Evolutionary conservation across 306 rosid species (phyloP), one percentile per base, ranked within the genome.

Genomic region (Corylus avellana): DNA sequence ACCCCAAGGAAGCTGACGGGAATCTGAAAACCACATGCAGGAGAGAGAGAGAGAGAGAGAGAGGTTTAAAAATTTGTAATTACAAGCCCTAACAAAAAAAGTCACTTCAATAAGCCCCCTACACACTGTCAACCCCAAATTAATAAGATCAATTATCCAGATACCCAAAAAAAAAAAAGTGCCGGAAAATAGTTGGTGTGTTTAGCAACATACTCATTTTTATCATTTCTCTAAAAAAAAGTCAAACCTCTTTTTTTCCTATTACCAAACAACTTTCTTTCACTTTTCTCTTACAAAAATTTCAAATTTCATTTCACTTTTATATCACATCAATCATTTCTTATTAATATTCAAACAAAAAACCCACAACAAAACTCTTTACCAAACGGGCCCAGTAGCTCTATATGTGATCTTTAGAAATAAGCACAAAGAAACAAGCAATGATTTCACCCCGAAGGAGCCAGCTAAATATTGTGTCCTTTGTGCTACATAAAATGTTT

Each of bases 41-140:
- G 22, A 22, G 56, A 35, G 49, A 27, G 53, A 1, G 20, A 22
- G 39, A 29, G 42, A 20, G 16, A 20, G 46, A 1, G 14, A 59
- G 37, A 27, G 39, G 12, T 58, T 22, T 10, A 17, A 64, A 39
- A 37, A 7, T 20, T 58, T 32, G 4, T 27, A 14, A 7, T 35
- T 47, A 50, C 20, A 39, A 49, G 10, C 70, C 37, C 76, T 7
- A 56, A 35, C 44, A 46, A 32, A 5, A 74, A 66, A 59, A 55
- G 25, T 54, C 75, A 75, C 67, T 59, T 75, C 17, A 61, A 74
- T n/a, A 3, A 39, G 54, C 70, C 61, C 27, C 37, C 32, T 49
- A 1, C n/a, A 18, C 39, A 61, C 16, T 9, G 63, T 64, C 69
- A 55, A 81, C 73, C 64, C 35, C 68, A 49, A 35, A 56, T 76